These are phyloP conservation scores for Ogataea naganishii DNA, from an alignment of 805 yeast genomes.

Conservation along the genomic window DNA sequence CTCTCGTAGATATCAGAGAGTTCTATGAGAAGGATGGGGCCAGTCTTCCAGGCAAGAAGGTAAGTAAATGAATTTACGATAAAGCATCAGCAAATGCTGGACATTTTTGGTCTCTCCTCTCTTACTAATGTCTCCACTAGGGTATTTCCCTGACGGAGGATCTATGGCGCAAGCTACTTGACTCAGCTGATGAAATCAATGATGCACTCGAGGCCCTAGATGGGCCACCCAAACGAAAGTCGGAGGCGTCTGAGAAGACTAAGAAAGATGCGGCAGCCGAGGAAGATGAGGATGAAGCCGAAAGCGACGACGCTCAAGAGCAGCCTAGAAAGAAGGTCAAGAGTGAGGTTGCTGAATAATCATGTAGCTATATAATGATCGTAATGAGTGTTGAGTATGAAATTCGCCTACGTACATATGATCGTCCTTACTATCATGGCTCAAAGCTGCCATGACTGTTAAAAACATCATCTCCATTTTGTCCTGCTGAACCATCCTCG, in stretches of 20 bases:
- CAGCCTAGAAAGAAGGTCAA: conserved; percentile 9
- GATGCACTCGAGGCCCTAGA: conserved; percentile 36
- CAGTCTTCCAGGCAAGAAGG: conserved; percentile 75
- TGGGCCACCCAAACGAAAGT: conserved; percentile 2
- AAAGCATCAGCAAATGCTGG: conserved; percentile 5
- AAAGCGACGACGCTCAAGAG: conserved; percentile 12
- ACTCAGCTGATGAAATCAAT: conserved; percentile 35
- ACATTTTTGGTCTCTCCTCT: conserved; percentile 4
- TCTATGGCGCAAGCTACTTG: conserved; percentile 42
- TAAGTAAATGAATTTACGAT: conserved; percentile 17
- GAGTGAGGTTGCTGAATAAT: no score
- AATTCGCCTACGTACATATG: no score
- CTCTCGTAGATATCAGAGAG: conserved; percentile 78
- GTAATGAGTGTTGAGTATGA: no score
- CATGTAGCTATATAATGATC: no score
- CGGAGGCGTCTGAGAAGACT: conserved; percentile 5
- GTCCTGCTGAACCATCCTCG: no score
- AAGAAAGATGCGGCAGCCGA: conserved; percentile 20
- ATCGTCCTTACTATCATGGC: no score
- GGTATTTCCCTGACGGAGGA: conserved; percentile 55
- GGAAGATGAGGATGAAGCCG: conserved; percentile 15
- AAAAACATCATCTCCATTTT: no score
- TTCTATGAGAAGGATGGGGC: conserved; percentile 61
- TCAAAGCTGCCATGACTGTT: no score
- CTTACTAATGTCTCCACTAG: conserved; percentile 7